These are phyloP conservation scores for Microdochium bolleyi DNA, from an alignment of 2,329 filamentous ascomycete species.

Conservation along the genomic window DNA sequence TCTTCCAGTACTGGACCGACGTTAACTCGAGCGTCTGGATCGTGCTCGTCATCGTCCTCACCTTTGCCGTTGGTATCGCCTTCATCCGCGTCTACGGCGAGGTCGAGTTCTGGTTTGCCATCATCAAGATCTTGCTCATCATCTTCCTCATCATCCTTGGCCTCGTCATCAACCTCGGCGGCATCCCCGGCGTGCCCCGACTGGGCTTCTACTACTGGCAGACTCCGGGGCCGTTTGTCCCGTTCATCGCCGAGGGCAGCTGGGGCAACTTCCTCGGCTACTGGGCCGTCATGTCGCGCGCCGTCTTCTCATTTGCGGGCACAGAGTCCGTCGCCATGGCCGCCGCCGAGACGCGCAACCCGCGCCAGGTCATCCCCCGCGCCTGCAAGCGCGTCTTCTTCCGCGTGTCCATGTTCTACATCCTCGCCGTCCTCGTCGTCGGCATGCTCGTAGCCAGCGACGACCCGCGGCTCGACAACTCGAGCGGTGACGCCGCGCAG, in stretches of 20 bases:
- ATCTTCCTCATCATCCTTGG: constrained; percentile 14
- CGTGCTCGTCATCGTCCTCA: constrained; percentile 10
- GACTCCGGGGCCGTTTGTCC: constrained; percentile 58
- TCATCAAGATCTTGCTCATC: constrained; percentile 2
- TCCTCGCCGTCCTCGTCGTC: constrained; percentile 45
- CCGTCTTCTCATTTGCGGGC: constrained; percentile 37
- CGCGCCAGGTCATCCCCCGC: constrained; percentile 33
- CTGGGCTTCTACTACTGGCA: constrained; percentile 65
- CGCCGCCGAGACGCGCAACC: constrained; percentile 46
- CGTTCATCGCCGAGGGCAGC: constrained; percentile 48
- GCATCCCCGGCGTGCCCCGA: constrained; percentile 46
- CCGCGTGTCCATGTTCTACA: constrained; percentile 49
- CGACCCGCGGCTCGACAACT: constrained; percentile 36
- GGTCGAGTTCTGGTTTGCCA: constrained; percentile 2
- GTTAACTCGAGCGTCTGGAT: constrained; percentile 7
- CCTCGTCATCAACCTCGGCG: constrained; percentile 38
- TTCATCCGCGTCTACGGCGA: constrained; percentile 8
- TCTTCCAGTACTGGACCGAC: constrained; percentile 41
- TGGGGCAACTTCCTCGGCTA: constrained; percentile 58
- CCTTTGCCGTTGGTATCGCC: constrained; percentile 9
- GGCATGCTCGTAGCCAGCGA: constrained; percentile 52
- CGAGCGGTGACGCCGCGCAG: constrained; percentile 38
- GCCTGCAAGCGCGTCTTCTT: constrained; percentile 52
- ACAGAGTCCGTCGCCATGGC: constrained; percentile 46
- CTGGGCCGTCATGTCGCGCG: constrained; percentile 39